Conservation (phyloP, 1,284 basidiomycete genomes). For the Cystobasidium slooffiae region DNA sequence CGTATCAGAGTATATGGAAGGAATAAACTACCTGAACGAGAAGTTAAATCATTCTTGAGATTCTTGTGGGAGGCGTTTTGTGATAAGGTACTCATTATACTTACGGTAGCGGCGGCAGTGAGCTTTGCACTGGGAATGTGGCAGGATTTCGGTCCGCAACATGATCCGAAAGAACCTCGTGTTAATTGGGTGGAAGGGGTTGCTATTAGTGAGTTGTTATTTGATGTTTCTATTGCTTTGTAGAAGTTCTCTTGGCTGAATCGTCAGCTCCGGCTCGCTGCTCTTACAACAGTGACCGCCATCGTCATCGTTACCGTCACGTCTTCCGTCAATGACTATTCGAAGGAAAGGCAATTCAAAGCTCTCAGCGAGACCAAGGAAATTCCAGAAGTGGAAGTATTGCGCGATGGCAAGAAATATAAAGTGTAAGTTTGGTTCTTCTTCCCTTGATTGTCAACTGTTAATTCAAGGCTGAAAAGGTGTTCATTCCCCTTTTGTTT, state of each 20-base stretch:
- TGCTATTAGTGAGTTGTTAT: constrained; percentile 24
- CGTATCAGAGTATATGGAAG: constrained; percentile 38
- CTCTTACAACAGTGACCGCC: constrained; percentile 25
- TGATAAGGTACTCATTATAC: constrained; percentile 42
- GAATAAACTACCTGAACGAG: constrained; percentile 38
- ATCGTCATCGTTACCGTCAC: constrained; percentile 43
- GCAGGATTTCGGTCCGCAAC: constrained; percentile 42
- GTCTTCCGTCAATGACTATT: constrained; percentile 47
- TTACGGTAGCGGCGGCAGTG: constrained; percentile 36
- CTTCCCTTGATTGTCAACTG: neutral
- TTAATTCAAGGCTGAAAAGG: neutral
- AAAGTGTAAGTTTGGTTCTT: constrained; percentile 27
- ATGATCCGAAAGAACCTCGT: constrained; percentile 33
- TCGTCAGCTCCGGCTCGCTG: neutral
- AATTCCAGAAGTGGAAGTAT: constrained; percentile 44
- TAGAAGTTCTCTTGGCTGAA: neutral
- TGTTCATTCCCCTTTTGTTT: neutral
- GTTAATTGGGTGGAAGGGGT: constrained; percentile 45
- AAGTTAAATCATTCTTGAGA: constrained; percentile 36
- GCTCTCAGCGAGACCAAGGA: constrained; percentile 48
- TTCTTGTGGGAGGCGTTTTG: constrained; percentile 43
- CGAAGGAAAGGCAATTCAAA: constrained; percentile 47
- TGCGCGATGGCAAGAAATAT: constrained; percentile 46
- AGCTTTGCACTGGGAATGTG: constrained; percentile 43
- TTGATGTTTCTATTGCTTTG: neutral